Evolutionary conservation across 2,329 filamentous ascomycete genomes (phyloP), one percentile per base, ranked within the genome.

Genomic region (Drechslerella stenobrocha): DNA sequence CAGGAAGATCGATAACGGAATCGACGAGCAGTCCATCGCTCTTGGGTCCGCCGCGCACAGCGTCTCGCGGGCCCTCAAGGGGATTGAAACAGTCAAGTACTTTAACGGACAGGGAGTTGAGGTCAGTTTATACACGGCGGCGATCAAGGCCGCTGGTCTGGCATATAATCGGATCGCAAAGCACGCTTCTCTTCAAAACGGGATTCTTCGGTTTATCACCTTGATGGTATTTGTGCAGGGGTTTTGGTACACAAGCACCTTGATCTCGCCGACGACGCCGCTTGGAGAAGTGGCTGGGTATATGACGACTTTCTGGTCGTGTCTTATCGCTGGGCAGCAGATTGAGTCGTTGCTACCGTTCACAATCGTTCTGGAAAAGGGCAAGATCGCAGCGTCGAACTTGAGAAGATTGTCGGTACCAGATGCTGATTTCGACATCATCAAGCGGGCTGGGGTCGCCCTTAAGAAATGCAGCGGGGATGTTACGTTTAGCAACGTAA

Each of bases 51-150:
- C 89, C 0, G 86, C 90, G 0, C 92, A 89, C 73, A 80, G 85
- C 57, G 82, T 67, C 7, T 85, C 0, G 85, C 83, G 7, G 87
- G 85, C 89, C 0, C 81, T 95, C 7, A 79, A 80, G 1, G 85
- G 84, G 1, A 92, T 96, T 35, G 89, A 95, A 67, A 83, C 88
- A 0, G 89, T 97, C 73, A 96, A 96, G 75, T 86, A 85, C 52
- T 91, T 88, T 77, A 91, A 92, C 71, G 89, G 87, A 0, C 83
- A 90, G 73, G 81, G 82, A 9, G 79, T 85, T 8, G 91, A 95
- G 75, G 76, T 83, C 0, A 81, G 81, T 73, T 83, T 84, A 70
- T 96, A 95, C 74, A 76, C 78, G 0, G 75, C 73, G 0, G 79
- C 81, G 0, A 81, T 88, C 26, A 78, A 79, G 44, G 76, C 78